Conservation (phyloP, 106 monocot genomes). For the Ottelia alismoides region DNA sequence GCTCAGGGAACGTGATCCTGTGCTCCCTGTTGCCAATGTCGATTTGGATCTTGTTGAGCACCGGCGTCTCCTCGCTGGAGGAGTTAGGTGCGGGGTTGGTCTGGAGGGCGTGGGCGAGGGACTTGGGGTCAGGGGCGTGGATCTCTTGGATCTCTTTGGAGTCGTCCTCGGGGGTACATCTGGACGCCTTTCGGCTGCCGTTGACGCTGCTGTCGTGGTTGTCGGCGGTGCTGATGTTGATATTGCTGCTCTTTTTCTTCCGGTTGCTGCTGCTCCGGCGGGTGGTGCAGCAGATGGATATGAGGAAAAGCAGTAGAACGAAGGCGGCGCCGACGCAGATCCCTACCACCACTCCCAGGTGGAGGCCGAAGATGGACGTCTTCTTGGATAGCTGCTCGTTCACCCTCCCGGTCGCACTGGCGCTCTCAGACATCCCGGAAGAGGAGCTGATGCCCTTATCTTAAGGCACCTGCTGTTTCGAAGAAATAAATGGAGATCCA, state of each 20-base stretch:
- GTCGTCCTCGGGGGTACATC: no score
- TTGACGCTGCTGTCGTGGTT: constrained; percentile 12
- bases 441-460: no score
- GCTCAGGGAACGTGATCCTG: constrained; percentile 48
- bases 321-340: constrained; percentile 66
- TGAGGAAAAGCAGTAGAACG: constrained; percentile 63
- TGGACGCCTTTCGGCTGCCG: constrained; percentile 21
- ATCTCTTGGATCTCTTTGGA: constrained; percentile 57
- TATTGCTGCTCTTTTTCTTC: not conserved
- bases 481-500: no score
- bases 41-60: constrained; percentile 39
- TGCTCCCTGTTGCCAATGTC: constrained; percentile 58
- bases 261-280: no score
- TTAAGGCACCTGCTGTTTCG: no score
- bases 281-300: constrained; percentile 58
- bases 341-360: constrained; percentile 66
- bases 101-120: constrained; percentile 2
- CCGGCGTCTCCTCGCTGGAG: constrained; percentile 15
- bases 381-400: constrained; percentile 55
- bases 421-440: no score
- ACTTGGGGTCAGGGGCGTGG: constrained; percentile 13
- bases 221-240: not conserved
- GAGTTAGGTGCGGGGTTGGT: not conserved
- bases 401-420: not conserved
- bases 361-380: constrained; percentile 76